Percentiles rank a stretch among this genome's conserved stretches.
phyloP scores from a whole-genome alignment of 768 basidiomycete genomes.

The Lactarius evosmus region DNA sequence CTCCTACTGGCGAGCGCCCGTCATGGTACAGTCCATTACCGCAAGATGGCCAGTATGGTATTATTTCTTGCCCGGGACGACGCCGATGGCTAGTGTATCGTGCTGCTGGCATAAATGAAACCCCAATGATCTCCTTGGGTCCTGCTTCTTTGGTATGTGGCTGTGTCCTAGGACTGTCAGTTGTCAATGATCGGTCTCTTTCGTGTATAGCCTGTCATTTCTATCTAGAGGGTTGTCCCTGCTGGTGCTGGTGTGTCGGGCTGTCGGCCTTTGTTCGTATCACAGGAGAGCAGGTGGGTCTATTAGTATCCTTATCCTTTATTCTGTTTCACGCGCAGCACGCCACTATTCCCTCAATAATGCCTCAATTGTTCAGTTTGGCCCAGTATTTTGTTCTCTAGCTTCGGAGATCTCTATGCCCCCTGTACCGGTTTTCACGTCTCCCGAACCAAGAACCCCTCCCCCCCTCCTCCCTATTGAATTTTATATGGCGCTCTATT shows the following conservation, averaged over 20 bases:
- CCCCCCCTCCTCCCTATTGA: background rate
- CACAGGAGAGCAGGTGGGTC: background rate
- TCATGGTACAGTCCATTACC: background rate
- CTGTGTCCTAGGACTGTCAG: background rate
- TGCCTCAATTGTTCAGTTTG: background rate
- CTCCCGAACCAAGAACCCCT: background rate
- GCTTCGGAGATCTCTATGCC: background rate
- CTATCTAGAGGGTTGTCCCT: background rate
- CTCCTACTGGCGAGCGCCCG: background rate
- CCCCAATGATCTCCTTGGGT: too few relatives aligned
- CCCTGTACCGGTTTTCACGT: background rate
- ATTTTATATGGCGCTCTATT: background rate
- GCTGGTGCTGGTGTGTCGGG: background rate
- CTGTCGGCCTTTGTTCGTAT: background rate
- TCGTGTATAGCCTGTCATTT: background rate
- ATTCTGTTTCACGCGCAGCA: background rate
- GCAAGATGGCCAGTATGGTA: background rate
- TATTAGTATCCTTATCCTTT: background rate
- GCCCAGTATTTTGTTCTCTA: background rate
- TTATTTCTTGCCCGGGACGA: background rate
- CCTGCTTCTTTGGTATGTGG: background rate
- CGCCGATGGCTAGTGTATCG: background rate
- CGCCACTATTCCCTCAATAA: background rate
- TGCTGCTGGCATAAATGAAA: too few relatives aligned
- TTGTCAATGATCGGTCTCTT: background rate